These are phyloP conservation scores for Tolypocladium ophioglossoides DNA, from an alignment of 2,329 filamentous ascomycete species.

Conservation along the genomic window DNA sequence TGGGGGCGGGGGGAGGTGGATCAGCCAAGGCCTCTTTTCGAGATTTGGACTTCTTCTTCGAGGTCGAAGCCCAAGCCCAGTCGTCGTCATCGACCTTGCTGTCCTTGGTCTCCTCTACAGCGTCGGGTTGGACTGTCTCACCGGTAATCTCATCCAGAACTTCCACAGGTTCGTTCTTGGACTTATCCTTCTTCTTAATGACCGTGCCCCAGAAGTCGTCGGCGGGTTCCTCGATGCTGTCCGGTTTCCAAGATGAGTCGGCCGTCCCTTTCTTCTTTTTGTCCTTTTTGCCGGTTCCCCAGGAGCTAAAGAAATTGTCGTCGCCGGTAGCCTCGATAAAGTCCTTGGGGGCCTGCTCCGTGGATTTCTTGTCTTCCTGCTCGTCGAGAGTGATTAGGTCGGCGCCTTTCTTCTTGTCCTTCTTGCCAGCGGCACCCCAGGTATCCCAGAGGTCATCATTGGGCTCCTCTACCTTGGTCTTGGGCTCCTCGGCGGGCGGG, in stretches of 20 bases:
- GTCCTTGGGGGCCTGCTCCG: constrained; percentile 16
- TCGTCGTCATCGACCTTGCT: constrained; percentile 31
- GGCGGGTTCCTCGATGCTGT: constrained; percentile 31
- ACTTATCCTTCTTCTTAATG: constrained; percentile 36
- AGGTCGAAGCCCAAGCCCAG: constrained; percentile 30
- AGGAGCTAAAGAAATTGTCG: constrained; percentile 46
- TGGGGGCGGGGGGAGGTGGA: constrained; percentile 36
- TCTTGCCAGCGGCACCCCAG: constrained; percentile 16
- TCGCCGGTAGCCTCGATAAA: constrained; percentile 23
- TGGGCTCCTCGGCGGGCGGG: constrained; percentile 8
- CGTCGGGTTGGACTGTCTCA: constrained; percentile 35
- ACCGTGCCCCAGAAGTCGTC: constrained; percentile 28
- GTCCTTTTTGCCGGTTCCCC: constrained; percentile 43
- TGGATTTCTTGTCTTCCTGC: constrained; percentile 10
- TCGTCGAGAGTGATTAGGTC: constrained; percentile 27
- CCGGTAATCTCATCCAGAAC: constrained; percentile 34
- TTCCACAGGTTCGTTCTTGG: constrained; percentile 38
- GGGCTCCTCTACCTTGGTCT: constrained; percentile 5
- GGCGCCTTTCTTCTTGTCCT: constrained; percentile 26
- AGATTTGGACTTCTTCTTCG: constrained; percentile 32
- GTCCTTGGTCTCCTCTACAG: constrained; percentile 32
- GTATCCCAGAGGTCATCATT: constrained; percentile 15
- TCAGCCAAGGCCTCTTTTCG: constrained; percentile 26
- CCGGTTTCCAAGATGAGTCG: constrained; percentile 24
- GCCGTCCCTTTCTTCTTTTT: constrained; percentile 25